Evolutionary conservation across 1,284 basidiomycete genomes (phyloP).

Genomic region (Irpex rosettiformis): DNA sequence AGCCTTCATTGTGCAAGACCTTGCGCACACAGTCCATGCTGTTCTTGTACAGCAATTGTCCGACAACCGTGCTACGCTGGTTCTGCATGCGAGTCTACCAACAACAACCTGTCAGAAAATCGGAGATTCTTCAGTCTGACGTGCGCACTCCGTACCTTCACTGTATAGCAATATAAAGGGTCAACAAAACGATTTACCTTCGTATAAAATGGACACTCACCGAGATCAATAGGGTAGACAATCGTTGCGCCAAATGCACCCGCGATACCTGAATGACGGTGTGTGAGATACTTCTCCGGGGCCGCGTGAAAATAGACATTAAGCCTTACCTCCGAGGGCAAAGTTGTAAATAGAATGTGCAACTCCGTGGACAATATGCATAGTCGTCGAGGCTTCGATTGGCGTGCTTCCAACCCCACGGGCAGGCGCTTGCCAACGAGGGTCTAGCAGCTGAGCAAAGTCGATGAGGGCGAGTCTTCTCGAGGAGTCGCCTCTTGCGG

Average conservation of each 20-base stretch:
- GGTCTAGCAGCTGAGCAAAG: conserved; percentile 88
- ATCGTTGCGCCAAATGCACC: conserved; percentile 92
- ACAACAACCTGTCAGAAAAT: not conserved
- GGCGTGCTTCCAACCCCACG: conserved; percentile 39
- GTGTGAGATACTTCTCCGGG: conserved; percentile 7
- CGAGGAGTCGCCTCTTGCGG: conserved; percentile 67
- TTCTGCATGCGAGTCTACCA: conserved; percentile 74
- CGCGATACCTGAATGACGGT: conserved; percentile 60
- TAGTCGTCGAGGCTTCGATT: conserved; percentile 23
- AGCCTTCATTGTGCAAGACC: conserved; percentile 93
- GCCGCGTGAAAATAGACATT: not conserved
- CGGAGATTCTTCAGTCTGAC: not conserved
- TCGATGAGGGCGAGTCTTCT: conserved; percentile 80
- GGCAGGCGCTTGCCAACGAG: conserved; percentile 73
- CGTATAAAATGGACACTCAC: conserved; percentile 54
- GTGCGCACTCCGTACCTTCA: conserved; percentile 4
- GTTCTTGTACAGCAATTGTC: conserved; percentile 93
- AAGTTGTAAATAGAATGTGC: conserved; percentile 83
- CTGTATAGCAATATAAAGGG: conserved; percentile 8
- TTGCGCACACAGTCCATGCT: conserved; percentile 92
- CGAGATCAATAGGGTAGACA: conserved; percentile 93
- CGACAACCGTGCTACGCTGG: conserved; percentile 91
- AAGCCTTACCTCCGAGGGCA: conserved; percentile 71
- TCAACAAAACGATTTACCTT: conserved; percentile 47
- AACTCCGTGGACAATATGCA: conserved; percentile 47